Evolutionary conservation across 257 asterid genomes (phyloP).

Genomic region (Galeopsis tetrahit): DNA sequence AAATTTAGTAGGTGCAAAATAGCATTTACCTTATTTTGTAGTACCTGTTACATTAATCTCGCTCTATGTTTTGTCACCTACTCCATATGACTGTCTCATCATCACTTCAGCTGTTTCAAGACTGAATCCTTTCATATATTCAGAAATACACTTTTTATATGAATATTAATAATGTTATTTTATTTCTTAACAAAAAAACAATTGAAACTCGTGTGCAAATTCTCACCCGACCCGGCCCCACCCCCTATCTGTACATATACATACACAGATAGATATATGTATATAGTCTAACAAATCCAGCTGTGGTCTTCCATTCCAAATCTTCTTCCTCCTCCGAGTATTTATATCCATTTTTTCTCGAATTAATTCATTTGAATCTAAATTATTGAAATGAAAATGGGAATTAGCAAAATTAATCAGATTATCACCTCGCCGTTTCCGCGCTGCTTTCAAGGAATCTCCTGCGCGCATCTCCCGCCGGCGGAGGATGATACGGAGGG

Average conservation of each 20-base stretch:
- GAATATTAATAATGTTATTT: background rate
- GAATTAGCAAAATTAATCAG: slow-evolving; percentile 34
- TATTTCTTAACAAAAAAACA: background rate
- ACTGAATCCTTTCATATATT: background rate
- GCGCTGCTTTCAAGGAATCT: slow-evolving; percentile 43
- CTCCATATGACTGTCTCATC: background rate
- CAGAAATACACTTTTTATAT: background rate
- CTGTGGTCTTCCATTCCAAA: slow-evolving; percentile 32
- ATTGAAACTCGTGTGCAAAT: background rate
- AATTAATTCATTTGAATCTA: background rate
- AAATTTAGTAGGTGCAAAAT: slow-evolving; percentile 6
- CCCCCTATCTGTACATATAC: background rate
- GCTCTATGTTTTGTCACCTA: slow-evolving; percentile 21
- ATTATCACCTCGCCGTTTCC: slow-evolving; percentile 39
- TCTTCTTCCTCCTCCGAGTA: background rate
- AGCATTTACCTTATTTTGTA: slow-evolving; percentile 2
- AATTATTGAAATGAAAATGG: slow-evolving; percentile 25
- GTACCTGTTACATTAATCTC: slow-evolving; percentile 6
- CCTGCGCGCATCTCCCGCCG: slow-evolving; percentile 40
- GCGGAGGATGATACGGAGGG: background rate
- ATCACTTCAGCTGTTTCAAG: background rate
- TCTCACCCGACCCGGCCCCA: background rate
- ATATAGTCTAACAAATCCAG: slow-evolving; percentile 24
- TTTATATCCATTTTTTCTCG: slow-evolving; percentile 3
- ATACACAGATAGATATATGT: background rate